A percentile compares a stretch with the other conserved stretches of the same genome.
phyloP scores from a whole-genome alignment of 306 rosid species.

The Carpinus fangiana region DNA sequence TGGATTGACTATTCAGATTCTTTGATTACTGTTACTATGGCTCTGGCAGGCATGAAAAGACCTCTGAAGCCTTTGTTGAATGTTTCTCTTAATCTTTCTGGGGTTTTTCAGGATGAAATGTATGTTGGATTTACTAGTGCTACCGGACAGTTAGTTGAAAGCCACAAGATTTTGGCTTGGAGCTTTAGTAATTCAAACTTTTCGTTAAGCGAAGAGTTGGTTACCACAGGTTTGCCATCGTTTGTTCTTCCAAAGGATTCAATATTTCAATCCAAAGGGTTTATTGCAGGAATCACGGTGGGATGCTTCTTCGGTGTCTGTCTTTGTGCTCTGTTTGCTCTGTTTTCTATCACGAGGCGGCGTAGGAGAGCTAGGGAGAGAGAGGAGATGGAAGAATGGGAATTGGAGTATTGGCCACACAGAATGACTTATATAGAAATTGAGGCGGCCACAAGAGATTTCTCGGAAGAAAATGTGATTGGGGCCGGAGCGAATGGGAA shows the following conservation, averaged over 20 bases:
- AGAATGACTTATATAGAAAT: constrained; percentile 64
- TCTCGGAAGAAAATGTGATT: constrained; percentile 67
- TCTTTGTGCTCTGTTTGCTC: constrained; percentile 32
- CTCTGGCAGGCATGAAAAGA: constrained; percentile 49
- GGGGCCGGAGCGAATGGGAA: constrained; percentile 88
- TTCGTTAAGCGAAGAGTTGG: constrained; percentile 51
- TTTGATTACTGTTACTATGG: constrained; percentile 62
- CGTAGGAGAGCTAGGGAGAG: constrained; percentile 45
- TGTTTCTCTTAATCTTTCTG: constrained; percentile 46
- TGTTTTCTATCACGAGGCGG: constrained; percentile 44
- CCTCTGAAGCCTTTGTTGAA: constrained; percentile 58
- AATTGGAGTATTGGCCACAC: constrained; percentile 91
- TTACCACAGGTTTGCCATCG: constrained; percentile 64
- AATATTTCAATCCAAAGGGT: constrained; percentile 51
- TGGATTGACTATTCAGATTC: constrained; percentile 79
- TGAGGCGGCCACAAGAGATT: constrained; percentile 58
- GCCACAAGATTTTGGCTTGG: constrained; percentile 82
- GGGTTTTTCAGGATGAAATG: constrained; percentile 72
- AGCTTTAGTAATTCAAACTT: constrained; percentile 74
- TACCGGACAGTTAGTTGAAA: constrained; percentile 68
- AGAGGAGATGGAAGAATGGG: constrained; percentile 91
- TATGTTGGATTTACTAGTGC: constrained; percentile 80
- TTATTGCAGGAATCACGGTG: constrained; percentile 50
- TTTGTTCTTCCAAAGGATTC: constrained; percentile 74
- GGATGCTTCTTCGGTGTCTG: constrained; percentile 39